Percentiles rank a stretch among this genome's conserved stretches.
These are phyloP conservation scores for Metrosideros polymorpha DNA, from an alignment of 441 rosid genomes.

Conservation along the genomic window DNA sequence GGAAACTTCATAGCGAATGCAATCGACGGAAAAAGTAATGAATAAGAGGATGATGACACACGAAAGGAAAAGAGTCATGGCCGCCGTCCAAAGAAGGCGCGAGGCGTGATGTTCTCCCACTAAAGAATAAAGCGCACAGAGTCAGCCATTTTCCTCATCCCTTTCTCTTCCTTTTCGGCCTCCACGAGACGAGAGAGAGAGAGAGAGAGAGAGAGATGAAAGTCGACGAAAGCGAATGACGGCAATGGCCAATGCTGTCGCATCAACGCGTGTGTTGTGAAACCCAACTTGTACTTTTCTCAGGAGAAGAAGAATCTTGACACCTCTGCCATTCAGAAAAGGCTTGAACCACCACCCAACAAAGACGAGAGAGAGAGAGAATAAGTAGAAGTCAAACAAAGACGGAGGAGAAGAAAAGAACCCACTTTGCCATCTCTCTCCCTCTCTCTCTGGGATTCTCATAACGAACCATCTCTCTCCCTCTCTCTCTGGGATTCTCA, in stretches of 20 bases:
- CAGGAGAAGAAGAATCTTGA: not conserved
- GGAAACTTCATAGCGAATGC: not conserved
- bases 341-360: not conserved
- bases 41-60: not conserved
- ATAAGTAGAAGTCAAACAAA: not conserved
- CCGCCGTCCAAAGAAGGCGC: not conserved
- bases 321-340: not conserved
- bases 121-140: not conserved
- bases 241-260: not conserved
- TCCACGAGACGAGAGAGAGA: not conserved
- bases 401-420: not conserved
- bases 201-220: rapidly evolving
- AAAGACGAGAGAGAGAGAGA: not conserved
- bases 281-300: not conserved
- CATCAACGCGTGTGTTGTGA: not conserved
- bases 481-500: not conserved
- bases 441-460: not conserved
- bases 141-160: not conserved
- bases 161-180: not conserved
- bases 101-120: not conserved
- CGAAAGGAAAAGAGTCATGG: not conserved
- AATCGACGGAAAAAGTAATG: not conserved
- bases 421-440: not conserved
- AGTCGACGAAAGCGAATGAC: not conserved
- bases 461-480: not conserved